A percentile compares a stretch with the other conserved stretches of the same genome.
Conservation (phyloP, 108 stramenopile genomes). For the Craspedostauros australis region DNA sequence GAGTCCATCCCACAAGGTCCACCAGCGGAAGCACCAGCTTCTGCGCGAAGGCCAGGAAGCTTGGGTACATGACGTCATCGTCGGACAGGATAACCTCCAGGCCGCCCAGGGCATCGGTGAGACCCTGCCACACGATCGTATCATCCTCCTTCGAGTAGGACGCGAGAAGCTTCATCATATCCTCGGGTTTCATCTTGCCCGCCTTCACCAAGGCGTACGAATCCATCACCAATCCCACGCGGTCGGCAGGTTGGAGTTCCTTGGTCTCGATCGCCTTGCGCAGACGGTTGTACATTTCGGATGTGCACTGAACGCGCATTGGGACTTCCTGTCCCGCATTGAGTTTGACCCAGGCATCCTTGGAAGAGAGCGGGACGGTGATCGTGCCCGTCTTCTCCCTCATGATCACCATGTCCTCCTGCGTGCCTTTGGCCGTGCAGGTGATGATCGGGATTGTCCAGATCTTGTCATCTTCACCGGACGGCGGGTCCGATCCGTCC, state of each 20-base stretch:
- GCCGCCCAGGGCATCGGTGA: conserved; percentile 68
- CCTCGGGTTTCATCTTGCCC: conserved; percentile 72
- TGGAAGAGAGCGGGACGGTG: conserved; percentile 49
- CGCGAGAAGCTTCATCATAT: conserved; percentile 69
- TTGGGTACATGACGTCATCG: conserved; percentile 49
- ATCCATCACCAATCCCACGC: conserved; percentile 86
- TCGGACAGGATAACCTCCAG: conserved; percentile 67
- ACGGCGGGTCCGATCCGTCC: conserved; percentile 68
- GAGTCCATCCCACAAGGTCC: conserved; percentile 84
- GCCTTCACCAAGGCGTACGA: conserved; percentile 90
- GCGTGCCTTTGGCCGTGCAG: conserved; percentile 56
- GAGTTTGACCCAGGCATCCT: conserved; percentile 86
- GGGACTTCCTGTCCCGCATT: conserved; percentile 95
- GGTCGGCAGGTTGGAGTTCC: conserved; percentile 68
- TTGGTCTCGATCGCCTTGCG: conserved; percentile 49
- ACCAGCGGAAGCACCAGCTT: conserved; percentile 58
- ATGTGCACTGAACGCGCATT: conserved; percentile 79
- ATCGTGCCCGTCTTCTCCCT: conserved; percentile 72
- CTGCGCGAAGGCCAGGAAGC: conserved; percentile 57
- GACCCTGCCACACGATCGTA: conserved; percentile 83
- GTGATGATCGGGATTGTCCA: conserved; percentile 94
- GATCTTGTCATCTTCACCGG: conserved; percentile 62
- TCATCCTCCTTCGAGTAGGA: conserved; percentile 80
- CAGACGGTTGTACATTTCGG: conserved; percentile 72
- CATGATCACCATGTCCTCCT: conserved; percentile 80